These are phyloP conservation scores for Ganoderma boninense DNA, from an alignment of 1,284 basidiomycete species.

Conservation along the genomic window DNA sequence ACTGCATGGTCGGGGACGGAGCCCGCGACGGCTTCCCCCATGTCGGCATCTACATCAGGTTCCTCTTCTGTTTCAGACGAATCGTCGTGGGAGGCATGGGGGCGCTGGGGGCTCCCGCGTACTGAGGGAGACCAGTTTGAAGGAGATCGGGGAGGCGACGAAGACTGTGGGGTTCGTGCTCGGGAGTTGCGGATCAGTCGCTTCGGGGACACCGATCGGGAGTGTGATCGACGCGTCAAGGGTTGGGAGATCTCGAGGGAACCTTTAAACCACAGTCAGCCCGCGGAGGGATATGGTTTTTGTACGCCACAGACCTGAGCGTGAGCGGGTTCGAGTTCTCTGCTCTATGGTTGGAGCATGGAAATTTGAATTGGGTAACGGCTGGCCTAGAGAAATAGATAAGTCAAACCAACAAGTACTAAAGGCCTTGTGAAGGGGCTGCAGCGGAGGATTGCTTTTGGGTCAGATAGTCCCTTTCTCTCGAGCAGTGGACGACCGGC, in stretches of 20 bases:
- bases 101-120: constrained; percentile 12
- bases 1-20: neutral
- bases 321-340: neutral
- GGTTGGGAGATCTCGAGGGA: neutral
- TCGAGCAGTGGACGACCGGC: no score
- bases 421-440: no score
- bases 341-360: neutral
- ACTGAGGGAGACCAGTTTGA: constrained; percentile 30
- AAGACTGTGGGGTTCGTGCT: constrained; percentile 10
- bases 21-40: neutral
- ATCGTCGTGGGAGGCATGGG: neutral
- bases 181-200: neutral
- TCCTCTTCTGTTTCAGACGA: constrained; percentile 25
- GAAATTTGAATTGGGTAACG: neutral
- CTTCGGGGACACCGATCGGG: neutral
- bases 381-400: neutral
- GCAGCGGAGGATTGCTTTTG: neutral
- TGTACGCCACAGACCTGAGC: neutral
- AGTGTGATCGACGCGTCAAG: neutral
- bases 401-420: no score
- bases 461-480: no score
- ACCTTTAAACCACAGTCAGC: neutral
- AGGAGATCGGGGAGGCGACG: constrained; percentile 19
- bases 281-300: neutral
- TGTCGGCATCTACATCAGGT: neutral